These are phyloP conservation scores for Aspergillus kassunensis DNA, from an alignment of 495 filamentous ascomycete species.

Conservation along the genomic window DNA sequence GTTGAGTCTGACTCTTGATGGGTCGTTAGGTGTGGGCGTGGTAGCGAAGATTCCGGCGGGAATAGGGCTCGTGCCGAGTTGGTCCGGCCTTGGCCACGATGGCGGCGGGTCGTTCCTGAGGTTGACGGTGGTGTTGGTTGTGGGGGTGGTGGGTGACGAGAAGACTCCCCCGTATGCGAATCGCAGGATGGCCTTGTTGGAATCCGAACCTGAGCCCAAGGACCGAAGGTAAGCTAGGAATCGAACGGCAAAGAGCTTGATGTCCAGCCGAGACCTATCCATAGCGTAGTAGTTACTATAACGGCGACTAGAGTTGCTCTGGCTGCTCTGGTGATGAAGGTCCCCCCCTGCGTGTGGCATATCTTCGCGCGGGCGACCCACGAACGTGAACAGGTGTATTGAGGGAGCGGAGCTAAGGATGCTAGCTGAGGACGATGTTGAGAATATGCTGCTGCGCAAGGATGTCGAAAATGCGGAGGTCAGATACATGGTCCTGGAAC, in stretches of 20 bases:
- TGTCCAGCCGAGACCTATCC: conserved; percentile 5
- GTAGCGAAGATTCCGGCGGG: conserved; percentile 11
- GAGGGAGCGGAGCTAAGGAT: neutral
- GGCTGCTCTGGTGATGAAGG: neutral
- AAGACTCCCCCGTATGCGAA: conserved; percentile 10
- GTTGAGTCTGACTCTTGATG: conserved; percentile 11
- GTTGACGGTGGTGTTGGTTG: too few relatives aligned
- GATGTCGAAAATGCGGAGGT: conserved; percentile 13
- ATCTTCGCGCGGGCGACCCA: conserved; percentile 10
- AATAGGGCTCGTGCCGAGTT: conserved; percentile 10
- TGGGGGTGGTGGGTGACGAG: conserved; percentile 10
- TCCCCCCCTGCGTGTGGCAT: conserved; percentile 1
- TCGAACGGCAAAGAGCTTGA: conserved; percentile 16
- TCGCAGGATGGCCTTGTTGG: conserved; percentile 20
- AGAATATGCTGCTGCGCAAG: conserved; percentile 7
- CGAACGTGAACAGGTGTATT: conserved; percentile 15
- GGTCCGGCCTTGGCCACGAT: too few relatives aligned
- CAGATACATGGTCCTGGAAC: conserved; percentile 11
- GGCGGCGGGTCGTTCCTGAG: too few relatives aligned
- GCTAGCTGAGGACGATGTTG: neutral
- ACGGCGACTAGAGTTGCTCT: too few relatives aligned
- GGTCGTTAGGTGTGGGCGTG: conserved; percentile 2
- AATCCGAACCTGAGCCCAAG: conserved; percentile 10
- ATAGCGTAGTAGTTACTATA: conserved; percentile 16
- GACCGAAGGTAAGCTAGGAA: conserved; percentile 17